phyloP scores from a whole-genome alignment of 1,139 yeast species.

The Meyerozyma smithsonii region DNA sequence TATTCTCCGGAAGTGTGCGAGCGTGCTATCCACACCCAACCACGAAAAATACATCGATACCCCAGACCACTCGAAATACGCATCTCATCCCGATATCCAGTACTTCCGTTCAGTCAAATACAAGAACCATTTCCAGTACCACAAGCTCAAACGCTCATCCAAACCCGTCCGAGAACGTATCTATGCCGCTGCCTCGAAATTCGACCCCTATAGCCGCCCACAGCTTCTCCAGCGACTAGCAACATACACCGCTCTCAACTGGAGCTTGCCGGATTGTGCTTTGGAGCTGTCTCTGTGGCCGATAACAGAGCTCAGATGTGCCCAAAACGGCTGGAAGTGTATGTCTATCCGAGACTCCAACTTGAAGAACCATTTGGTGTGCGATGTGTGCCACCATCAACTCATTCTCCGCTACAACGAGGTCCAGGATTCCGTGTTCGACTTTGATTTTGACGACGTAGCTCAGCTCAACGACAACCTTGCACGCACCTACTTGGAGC shows the following conservation, averaged over 20 bases:
- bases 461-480: conserved; percentile 22
- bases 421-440: conserved; percentile 11
- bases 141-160: conserved; percentile 21
- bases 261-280: conserved; percentile 24
- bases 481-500: conserved; percentile 20
- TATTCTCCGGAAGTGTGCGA: conserved; percentile 27
- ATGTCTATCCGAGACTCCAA: conserved; percentile 20
- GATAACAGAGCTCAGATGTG: conserved; percentile 34
- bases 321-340: conserved; percentile 42
- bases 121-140: conserved; percentile 35
- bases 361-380: conserved; percentile 29
- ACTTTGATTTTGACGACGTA: conserved; percentile 19
- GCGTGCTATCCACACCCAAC: conserved; percentile 9
- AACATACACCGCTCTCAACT: conserved; percentile 31
- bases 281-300: conserved; percentile 4
- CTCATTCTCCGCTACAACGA: conserved; percentile 24
- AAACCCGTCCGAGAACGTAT: conserved; percentile 5
- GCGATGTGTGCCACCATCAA: conserved; percentile 30
- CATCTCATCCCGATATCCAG: conserved; percentile 37
- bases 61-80: conserved; percentile 12
- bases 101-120: conserved; percentile 33
- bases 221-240: conserved; percentile 24
- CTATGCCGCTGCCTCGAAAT: conserved; percentile 11
- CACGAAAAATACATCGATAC: conserved; percentile 1
- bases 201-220: conserved; percentile 33